Evolutionary conservation across 768 basidiomycete genomes (phyloP), one percentile per base, ranked within the genome.

Genomic region (Suillus weaverae): DNA sequence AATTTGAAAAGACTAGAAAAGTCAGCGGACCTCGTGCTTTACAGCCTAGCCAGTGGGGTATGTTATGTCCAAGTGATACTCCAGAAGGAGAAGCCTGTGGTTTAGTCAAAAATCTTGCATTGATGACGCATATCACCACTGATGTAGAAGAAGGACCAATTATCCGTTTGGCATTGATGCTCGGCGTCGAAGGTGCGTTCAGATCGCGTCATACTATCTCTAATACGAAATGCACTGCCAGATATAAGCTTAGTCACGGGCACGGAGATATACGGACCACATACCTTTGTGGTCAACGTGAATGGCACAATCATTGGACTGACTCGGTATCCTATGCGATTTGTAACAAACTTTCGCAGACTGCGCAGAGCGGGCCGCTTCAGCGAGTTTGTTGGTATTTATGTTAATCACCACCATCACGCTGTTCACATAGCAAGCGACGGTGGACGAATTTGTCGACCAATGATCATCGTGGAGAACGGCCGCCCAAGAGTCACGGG

Each of bases 1-100:
- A 99, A 78, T 99, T 99, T 74, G 97, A 99, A 78, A 99, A 99
- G 85, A 99, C 97, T 26, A 83, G 97, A 64, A 99, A 99, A 77
- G 97, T 99, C 65, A 97, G 94, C 69, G 97, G 97, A 48, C 97
- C 97, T 36, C 87, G 97, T 71, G 96, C 97, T 26, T 78, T 99
- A 66, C 97, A 99, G 74, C 97, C 97, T 5, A 94, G 91, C 83
- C 97, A 99, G 78, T 99, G 97, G 97, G 97, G 97, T 43, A 93
- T 99, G 81, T 81, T 99, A 22, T 99, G 97, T 79, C 94, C 97
- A 0, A 95, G 93, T 74, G 97, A 99, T 77, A 99, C 97, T 0
- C 97, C 97, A 0, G 97, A 99, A 88, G 97, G 97, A 74, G 97
- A 99, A 79, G 97, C 97, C 20, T 99, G 97, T 73, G 97, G 97